phyloP scores from a whole-genome alignment of 495 filamentous ascomycete species.

The Annulohypoxylon bovei region DNA sequence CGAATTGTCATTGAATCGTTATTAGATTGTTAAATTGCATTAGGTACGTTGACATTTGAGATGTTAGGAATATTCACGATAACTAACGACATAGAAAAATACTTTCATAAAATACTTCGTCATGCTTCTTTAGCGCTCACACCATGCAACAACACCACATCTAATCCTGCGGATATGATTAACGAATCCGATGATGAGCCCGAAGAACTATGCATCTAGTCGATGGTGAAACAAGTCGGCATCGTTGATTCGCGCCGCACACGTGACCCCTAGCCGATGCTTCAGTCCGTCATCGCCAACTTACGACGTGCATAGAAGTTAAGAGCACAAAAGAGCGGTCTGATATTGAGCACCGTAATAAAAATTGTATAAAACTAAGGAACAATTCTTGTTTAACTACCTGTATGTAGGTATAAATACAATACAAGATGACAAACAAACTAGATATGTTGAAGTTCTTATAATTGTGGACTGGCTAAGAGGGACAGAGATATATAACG shows the following conservation, averaged over 20 bases:
- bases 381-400: conserved; percentile 5
- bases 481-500: neutral
- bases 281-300: conserved; percentile 34
- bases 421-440: neutral
- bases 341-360: neutral
- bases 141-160: conserved; percentile 35
- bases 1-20: no score
- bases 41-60: no score
- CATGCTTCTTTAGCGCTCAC: conserved; percentile 39
- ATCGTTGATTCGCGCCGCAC: conserved; percentile 36
- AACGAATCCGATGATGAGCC: conserved; percentile 36
- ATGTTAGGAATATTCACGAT: no score
- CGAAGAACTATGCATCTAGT: conserved; percentile 40
- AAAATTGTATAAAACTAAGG: neutral
- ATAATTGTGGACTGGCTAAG: no score
- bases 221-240: conserved; percentile 38
- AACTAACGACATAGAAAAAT: neutral
- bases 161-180: conserved; percentile 33
- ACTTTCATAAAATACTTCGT: conserved; percentile 16
- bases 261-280: conserved; percentile 37
- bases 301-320: conserved; percentile 12
- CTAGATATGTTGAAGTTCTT: neutral
- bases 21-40: no score
- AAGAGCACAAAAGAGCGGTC: conserved; percentile 38
- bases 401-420: no score